These are phyloP conservation scores for Carex sylvatica DNA, from an alignment of 202 grass and related monocot genomes.

Conservation along the genomic window DNA sequence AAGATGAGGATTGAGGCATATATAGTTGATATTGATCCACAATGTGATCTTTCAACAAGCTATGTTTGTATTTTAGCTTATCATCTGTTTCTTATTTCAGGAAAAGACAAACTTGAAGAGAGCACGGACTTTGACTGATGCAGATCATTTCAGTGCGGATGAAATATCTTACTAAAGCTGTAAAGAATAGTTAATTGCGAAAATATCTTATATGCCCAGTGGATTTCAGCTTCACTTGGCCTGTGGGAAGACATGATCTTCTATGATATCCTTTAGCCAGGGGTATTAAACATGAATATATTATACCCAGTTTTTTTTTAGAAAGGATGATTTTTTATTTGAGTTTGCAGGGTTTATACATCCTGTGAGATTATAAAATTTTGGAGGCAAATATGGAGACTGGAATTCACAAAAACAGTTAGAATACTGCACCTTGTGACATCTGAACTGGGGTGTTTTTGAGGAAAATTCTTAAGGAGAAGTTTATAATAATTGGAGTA, in stretches of 20 bases:
- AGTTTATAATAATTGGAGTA: slow-evolving; percentile 8
- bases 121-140: slow-evolving; percentile 13
- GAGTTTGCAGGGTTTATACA: slow-evolving; percentile 1
- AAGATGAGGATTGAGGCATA: not conserved
- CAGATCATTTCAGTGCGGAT: slow-evolving; percentile 18
- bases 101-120: slow-evolving; percentile 22
- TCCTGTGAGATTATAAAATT: slow-evolving; percentile 15
- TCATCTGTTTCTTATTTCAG: slow-evolving; percentile 19
- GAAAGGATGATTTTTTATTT: slow-evolving; percentile 11
- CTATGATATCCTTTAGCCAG: not conserved
- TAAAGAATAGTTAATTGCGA: not conserved
- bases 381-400: slow-evolving; percentile 15
- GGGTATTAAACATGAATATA: slow-evolving; percentile 3
- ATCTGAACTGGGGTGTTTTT: slow-evolving; percentile 14
- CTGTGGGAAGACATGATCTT: slow-evolving; percentile 8
- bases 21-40: not conserved
- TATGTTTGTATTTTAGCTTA: not conserved
- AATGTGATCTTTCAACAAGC: not conserved
- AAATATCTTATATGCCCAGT: not conserved
- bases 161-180: slow-evolving; percentile 22
- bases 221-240: slow-evolving; percentile 4
- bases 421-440: slow-evolving; percentile 1
- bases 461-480: not conserved
- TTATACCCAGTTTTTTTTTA: not conserved
- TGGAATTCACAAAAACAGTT: slow-evolving; percentile 1